A percentile compares a stretch with the other conserved stretches of the same genome.
phyloP scores from a whole-genome alignment of 2,329 filamentous ascomycete genomes.

The Esteya vermicola region DNA sequence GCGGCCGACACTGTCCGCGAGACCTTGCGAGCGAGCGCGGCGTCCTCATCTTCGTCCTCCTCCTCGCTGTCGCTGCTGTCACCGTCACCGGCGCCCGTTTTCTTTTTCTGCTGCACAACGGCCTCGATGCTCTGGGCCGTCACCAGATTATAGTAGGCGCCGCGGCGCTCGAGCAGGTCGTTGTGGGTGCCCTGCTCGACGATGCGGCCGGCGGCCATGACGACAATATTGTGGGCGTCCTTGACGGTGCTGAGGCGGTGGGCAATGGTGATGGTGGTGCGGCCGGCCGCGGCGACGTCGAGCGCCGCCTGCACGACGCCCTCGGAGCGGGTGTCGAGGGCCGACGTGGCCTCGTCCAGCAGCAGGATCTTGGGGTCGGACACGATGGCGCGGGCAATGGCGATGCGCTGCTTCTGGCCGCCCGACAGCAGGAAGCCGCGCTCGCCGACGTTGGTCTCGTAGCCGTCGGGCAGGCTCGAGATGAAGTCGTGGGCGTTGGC shows the following conservation, averaged over 20 bases:
- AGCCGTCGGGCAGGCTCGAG: constrained; percentile 64
- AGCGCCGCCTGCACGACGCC: constrained; percentile 87
- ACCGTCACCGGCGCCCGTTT: constrained; percentile 36
- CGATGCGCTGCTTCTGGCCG: constrained; percentile 93
- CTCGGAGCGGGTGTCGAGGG: constrained; percentile 87
- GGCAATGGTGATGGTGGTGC: constrained; percentile 92
- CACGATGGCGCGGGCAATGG: constrained; percentile 81
- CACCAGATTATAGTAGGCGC: constrained; percentile 73
- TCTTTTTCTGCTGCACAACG: constrained; percentile 16
- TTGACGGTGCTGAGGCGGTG: constrained; percentile 91
- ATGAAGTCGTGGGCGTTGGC: constrained; percentile 95
- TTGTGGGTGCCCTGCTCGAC: constrained; percentile 87
- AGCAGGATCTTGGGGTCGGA: constrained; percentile 85
- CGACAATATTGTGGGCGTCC: constrained; percentile 89
- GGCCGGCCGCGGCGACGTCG: constrained; percentile 68
- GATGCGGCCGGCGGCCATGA: constrained; percentile 75
- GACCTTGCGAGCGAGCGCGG: constrained; percentile 12
- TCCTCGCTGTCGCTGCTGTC: constrained; percentile 31
- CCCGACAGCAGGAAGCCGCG: constrained; percentile 84
- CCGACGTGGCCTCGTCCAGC: constrained; percentile 88
- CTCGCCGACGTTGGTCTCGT: constrained; percentile 91
- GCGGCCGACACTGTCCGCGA: too few species aligned
- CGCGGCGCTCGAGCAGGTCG: constrained; percentile 52
- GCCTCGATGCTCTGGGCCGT: constrained; percentile 72
- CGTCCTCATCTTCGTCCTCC: constrained; percentile 33